These are phyloP conservation scores for Colletotrichum orchidophilum DNA, from an alignment of 2,329 filamentous ascomycete genomes.

Conservation along the genomic window DNA sequence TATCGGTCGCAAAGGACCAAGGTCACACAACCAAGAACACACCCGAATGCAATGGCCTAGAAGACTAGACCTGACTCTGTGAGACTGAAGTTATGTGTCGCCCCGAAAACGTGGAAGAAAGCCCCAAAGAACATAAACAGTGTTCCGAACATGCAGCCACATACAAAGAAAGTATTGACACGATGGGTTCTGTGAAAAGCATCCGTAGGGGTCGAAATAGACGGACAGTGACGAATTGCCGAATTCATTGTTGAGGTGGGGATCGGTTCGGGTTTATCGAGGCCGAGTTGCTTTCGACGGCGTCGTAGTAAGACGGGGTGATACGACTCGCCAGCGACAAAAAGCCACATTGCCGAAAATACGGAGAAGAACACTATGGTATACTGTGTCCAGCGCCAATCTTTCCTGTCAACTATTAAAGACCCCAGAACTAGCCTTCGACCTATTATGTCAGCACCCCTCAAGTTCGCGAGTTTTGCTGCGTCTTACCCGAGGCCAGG, in stretches of 20 bases:
- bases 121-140: constrained; percentile 60
- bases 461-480: background rate
- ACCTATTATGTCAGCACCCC: too few relatives aligned
- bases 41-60: background rate
- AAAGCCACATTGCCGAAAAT: background rate
- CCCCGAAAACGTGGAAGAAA: background rate
- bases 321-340: background rate
- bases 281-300: background rate
- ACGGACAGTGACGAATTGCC: background rate
- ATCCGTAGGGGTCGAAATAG: constrained; percentile 46
- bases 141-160: constrained; percentile 60
- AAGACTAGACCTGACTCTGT: background rate
- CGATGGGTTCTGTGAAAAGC: constrained; percentile 70
- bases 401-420: background rate
- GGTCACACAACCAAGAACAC: background rate
- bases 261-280: background rate
- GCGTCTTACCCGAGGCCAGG: background rate
- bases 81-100: background rate
- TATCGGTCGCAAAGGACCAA: background rate
- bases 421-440: background rate
- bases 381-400: background rate
- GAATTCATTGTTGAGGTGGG: background rate
- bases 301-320: background rate
- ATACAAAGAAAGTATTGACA: constrained; percentile 63
- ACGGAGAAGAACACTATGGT: background rate